Evolutionary conservation across 2,329 filamentous ascomycete species (phyloP), one percentile per base, ranked within the genome.

Genomic region (Aspergillus pseudonomiae): DNA sequence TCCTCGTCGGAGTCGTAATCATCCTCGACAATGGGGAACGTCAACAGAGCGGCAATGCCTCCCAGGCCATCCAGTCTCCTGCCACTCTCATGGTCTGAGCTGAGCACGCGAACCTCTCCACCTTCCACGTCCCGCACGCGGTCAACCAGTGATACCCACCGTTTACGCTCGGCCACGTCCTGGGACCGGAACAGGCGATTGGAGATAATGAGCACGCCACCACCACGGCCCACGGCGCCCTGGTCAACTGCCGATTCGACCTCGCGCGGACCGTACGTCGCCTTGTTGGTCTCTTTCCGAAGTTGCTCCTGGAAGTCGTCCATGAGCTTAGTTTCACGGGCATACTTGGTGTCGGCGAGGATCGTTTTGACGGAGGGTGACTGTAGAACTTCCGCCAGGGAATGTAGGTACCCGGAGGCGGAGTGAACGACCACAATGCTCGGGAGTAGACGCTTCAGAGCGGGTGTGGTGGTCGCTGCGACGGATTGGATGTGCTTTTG

Each of bases 31-130:
- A 98, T 85, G 0, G 95, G 94, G 75, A 94, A 99, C 14, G 94
- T 97, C 67, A 97, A 81, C 32, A 97, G 90, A 1, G 93, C 93
- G 19, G 94, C 95, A 65, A 99, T 90, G 21, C 93, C 91, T 1
- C 95, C 94, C 64, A 98, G 77, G 14, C 89, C 91, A 68, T 94
- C 92, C 16, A 99, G 79, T 64, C 93, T 84, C 80, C 91, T 90
- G 0, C 95, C 95, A 76, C 94, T 97, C 81, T 97, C 94, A 77
- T 98, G 94, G 73, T 96, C 91, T 71, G 91, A 94, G 77, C 94
- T 98, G 32, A 98, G 80, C n/a, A 98, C 87, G 60, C 92, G 84
- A 0, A 93, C 92, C 68, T 97, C 93, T 1, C 94, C 95, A 6
- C 94, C 95, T 67, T 93, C 89, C 3, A 83, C 80, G 59, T 89